Evolutionary conservation across 345 rosid genomes (phyloP), one percentile per base, ranked within the genome.

Genomic region (Pistacia atlantica): DNA sequence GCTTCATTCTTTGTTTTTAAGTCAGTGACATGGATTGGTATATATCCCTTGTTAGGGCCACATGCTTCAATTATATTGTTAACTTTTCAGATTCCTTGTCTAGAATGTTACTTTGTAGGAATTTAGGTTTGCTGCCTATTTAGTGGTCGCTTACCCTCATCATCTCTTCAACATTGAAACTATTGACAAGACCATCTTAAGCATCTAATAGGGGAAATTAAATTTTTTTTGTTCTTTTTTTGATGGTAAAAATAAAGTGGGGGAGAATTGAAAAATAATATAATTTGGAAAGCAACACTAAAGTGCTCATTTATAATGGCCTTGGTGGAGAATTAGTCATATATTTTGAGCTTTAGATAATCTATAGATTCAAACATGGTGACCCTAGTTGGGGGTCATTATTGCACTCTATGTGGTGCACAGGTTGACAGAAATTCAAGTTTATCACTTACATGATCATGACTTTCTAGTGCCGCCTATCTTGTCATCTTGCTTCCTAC

Each of bases 331-430:
- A 31, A 63, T 4, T 35, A 11, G 22, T 68, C 67, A 38, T 60
- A 4, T 49, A 20, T 31, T 8, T 28, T 42, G 22, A 31, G 65
- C 48, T 12, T 37, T 56, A 6, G 76, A 35, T 4, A 59, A 18
- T 63, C 61, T 64, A 56, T 69, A n/a, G n/a, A 37, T 35, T 74
- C 72, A 51, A 65, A 49, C 58, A 65, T 12, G 25, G 49, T 78
- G 70, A 64, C 17, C 57, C 62, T 74, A 42, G 54, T 73, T 79
- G 80, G 69, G 55, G 54, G 59, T 37, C 48, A 64, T 72, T 51
- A 72, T 72, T 71, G 22, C 78, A 49, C 72, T 58, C 9, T 73
- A 66, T 80, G 75, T 80, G 80, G 67, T 55, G 55, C 75, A 67
- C 69, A 63, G 73, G 52, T 74, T 79, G 79, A 62, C 57, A 60